Percentiles rank a stretch among this genome's conserved stretches.
These are phyloP conservation scores for Medicago ruthenica DNA, from an alignment of 306 rosid species.

Conservation along the genomic window DNA sequence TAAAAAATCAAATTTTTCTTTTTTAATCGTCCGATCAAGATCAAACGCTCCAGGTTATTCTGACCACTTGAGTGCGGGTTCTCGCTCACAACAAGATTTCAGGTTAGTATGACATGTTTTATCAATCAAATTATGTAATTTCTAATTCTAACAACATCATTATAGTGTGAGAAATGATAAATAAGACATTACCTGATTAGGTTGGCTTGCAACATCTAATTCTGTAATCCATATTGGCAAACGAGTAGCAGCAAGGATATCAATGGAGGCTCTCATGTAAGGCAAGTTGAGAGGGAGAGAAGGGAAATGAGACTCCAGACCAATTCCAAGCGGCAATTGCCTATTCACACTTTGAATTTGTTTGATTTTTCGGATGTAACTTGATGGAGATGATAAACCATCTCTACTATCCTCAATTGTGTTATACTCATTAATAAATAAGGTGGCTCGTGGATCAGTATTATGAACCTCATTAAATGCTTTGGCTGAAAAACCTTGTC, in stretches of 20 bases:
- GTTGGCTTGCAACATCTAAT: constrained; percentile 58
- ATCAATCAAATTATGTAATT: too few relatives aligned
- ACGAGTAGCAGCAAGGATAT: constrained; percentile 64
- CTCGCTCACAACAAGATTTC: too few relatives aligned
- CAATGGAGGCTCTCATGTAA: constrained; percentile 73
- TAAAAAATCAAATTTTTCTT: too few relatives aligned
- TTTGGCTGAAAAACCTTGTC: constrained; percentile 41
- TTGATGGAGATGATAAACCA: constrained; percentile 45
- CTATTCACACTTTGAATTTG: constrained; percentile 47
- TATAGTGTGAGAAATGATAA: too few relatives aligned
- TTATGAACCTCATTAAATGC: constrained; percentile 50
- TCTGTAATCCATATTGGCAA: constrained; percentile 82
- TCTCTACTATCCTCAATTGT: constrained; percentile 70
- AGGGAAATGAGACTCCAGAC: constrained; percentile 72
- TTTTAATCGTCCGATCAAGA: too few relatives aligned
- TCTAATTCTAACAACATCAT: too few relatives aligned
- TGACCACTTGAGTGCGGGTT: too few relatives aligned
- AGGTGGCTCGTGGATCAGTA: constrained; percentile 49
- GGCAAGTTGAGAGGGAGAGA: constrained; percentile 49
- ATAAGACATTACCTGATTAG: constrained; percentile 55
- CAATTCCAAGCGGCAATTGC: constrained; percentile 52
- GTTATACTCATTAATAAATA: constrained; percentile 75
- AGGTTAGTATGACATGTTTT: too few relatives aligned
- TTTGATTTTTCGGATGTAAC: constrained; percentile 57
- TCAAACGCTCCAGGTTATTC: too few relatives aligned